Evolutionary conservation across 2,329 filamentous ascomycete species (phyloP).

Genomic region (Elsinoe australis): DNA sequence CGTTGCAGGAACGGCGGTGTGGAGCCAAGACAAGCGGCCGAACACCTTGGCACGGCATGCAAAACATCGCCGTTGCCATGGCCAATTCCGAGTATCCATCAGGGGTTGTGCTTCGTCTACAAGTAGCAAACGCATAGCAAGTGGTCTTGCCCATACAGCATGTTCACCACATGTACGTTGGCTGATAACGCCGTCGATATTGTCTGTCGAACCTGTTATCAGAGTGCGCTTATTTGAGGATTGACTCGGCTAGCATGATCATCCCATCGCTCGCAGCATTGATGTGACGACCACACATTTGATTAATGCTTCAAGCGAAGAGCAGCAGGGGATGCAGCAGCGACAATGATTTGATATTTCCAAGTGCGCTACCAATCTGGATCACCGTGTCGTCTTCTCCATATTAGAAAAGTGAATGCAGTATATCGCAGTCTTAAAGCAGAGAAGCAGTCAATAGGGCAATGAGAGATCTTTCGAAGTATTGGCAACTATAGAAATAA

Average conservation of each 20-base stretch:
- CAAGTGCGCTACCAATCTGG: too few relatives aligned
- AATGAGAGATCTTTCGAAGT: too few relatives aligned
- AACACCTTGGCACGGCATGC: neutral
- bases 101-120: neutral
- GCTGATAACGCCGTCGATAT: neutral
- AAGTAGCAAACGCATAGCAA: neutral
- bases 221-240: neutral
- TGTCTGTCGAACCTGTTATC: neutral
- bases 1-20: too few relatives aligned
- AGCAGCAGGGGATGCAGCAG: neutral
- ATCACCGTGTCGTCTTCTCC: too few relatives aligned
- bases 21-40: neutral
- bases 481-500: too few relatives aligned
- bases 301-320: too few relatives aligned
- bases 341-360: neutral
- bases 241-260: neutral
- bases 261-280: neutral
- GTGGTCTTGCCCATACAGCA: neutral
- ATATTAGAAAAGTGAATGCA: too few relatives aligned
- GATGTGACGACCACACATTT: neutral
- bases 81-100: neutral
- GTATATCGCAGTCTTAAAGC: too few relatives aligned
- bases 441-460: too few relatives aligned
- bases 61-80: neutral
- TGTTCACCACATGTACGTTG: neutral